A percentile compares a stretch with the other conserved stretches of the same genome.
Conservation (phyloP, 192 early-diverging fungal species). For the Radiomyces spectabilis region DNA sequence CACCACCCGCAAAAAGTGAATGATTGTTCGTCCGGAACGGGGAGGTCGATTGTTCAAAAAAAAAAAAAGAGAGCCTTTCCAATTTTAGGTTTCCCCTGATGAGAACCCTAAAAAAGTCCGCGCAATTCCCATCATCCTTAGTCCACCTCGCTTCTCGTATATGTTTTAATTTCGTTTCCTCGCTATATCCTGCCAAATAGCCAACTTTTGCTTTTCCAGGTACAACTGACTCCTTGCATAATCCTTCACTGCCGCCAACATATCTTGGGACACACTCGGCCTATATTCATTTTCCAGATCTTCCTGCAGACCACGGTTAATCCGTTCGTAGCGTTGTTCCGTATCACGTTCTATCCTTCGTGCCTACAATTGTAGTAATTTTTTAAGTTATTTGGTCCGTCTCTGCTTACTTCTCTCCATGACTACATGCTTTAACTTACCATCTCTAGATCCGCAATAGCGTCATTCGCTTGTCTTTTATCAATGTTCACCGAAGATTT, state of each 20-base stretch:
- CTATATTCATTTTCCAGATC: conserved; percentile 8
- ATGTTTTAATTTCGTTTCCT: too few species aligned
- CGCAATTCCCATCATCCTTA: too few species aligned
- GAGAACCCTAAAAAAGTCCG: too few species aligned
- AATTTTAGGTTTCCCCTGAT: neutral
- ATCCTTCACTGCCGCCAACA: conserved; percentile 6
- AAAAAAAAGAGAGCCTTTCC: neutral
- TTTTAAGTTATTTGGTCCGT: too few species aligned
- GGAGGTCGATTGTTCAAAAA: too few species aligned
- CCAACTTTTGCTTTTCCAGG: conserved; percentile 15
- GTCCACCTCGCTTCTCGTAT: too few species aligned
- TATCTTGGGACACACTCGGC: neutral
- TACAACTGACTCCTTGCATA: conserved; percentile 16
- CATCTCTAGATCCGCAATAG: conserved; percentile 17
- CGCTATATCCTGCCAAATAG: conserved; percentile 5
- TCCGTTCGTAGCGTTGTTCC: conserved; percentile 11
- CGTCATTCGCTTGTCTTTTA: conserved; percentile 13
- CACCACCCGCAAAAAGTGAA: neutral
- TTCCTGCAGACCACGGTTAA: conserved; percentile 4
- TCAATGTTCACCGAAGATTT: conserved; percentile 23
- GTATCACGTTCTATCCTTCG: conserved; percentile 8
- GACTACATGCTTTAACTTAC: conserved; percentile 5
- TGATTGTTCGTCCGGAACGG: neutral
- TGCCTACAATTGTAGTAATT: too few species aligned
- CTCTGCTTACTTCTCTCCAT: too few species aligned